Conservation (phyloP, 768 basidiomycete species). For the Lentinula raphanica region DNA sequence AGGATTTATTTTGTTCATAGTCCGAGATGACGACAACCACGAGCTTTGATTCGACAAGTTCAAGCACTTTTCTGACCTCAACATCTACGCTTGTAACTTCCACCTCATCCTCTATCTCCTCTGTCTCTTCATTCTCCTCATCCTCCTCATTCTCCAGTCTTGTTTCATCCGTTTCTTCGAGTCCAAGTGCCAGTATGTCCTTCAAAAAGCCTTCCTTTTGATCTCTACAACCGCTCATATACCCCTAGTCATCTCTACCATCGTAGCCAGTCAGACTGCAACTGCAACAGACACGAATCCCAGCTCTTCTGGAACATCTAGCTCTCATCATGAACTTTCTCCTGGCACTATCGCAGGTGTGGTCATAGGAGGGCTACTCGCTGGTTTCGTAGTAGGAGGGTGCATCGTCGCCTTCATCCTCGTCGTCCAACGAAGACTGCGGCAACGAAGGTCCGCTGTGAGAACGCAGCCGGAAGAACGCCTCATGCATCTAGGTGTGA, state of each 20-base stretch:
- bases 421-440: neutral
- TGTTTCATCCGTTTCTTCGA: neutral
- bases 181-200: neutral
- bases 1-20: too few species aligned
- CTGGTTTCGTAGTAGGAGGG: neutral
- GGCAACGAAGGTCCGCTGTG: slow-evolving; percentile 1
- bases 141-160: too few species aligned
- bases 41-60: too few species aligned
- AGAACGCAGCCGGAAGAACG: slow-evolving; percentile 3
- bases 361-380: slow-evolving; percentile 5
- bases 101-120: too few species aligned
- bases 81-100: too few species aligned
- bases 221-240: neutral
- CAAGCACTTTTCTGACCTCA: too few species aligned
- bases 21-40: too few species aligned
- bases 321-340: neutral
- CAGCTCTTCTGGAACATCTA: neutral
- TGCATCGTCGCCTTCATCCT: neutral
- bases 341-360: neutral
- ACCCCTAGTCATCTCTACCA: neutral
- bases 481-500: slow-evolving; percentile 6
- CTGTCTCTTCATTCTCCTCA: too few species aligned
- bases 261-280: slow-evolving; percentile 26
- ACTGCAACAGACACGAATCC: neutral
- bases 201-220: neutral